Evolutionary conservation across 129 eudicot genomes (phyloP).

Genomic region (Tagetes patula): DNA sequence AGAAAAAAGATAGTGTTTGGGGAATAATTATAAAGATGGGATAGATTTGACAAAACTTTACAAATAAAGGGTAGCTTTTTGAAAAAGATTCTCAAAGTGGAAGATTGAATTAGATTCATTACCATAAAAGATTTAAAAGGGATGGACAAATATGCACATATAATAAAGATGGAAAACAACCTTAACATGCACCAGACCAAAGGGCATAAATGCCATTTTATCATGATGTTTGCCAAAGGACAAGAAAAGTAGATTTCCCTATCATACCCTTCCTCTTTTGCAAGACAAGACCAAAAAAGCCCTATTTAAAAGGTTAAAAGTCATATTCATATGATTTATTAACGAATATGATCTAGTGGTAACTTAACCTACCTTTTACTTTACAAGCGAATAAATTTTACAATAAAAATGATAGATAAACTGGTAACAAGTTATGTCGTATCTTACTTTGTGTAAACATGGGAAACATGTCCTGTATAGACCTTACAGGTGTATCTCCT

Average conservation of each 20-base stretch:
- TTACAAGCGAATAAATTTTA: too few species aligned
- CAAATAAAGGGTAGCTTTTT: slow-evolving; percentile 38
- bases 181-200: slow-evolving; percentile 23
- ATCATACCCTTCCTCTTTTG: slow-evolving; percentile 13
- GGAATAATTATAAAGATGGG: slow-evolving; percentile 32
- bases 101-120: slow-evolving; percentile 43
- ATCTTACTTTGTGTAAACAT: too few species aligned
- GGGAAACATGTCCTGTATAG: too few species aligned
- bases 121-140: slow-evolving; percentile 28
- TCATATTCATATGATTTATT: slow-evolving; percentile 1
- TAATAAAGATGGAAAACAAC: slow-evolving; percentile 28
- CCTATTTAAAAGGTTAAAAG: neutral
- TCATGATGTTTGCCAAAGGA: slow-evolving; percentile 29
- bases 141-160: slow-evolving; percentile 25
- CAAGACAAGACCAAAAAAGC: slow-evolving; percentile 19
- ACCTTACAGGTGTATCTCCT: too few species aligned
- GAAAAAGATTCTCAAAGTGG: slow-evolving; percentile 38
- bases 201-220: slow-evolving; percentile 35
- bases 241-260: slow-evolving; percentile 1
- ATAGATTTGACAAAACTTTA: slow-evolving; percentile 39
- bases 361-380: too few species aligned
- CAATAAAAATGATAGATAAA: too few species aligned
- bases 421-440: too few species aligned
- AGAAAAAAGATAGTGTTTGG: slow-evolving; percentile 29
- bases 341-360: too few species aligned